phyloP scores from a whole-genome alignment of 2,329 filamentous ascomycete species.

The Diaporthe citriasiana region DNA sequence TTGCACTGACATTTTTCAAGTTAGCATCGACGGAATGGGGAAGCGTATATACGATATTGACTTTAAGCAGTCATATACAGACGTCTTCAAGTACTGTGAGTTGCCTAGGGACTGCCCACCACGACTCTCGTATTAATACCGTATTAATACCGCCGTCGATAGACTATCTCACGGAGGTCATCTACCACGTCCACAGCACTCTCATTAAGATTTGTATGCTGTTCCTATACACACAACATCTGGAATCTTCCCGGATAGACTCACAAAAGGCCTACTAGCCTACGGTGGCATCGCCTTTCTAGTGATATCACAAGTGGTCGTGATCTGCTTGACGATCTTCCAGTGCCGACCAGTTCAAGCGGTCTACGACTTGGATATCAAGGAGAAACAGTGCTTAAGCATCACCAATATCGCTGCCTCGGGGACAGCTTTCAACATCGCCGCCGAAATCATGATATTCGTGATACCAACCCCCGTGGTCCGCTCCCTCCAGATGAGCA shows the following conservation, averaged over 20 bases:
- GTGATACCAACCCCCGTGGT: constrained; percentile 16
- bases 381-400: constrained; percentile 2
- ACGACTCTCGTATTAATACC: neutral
- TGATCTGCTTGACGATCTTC: constrained; percentile 20
- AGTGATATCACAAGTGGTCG: constrained; percentile 21
- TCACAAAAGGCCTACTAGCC: constrained; percentile 7
- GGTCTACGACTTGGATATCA: constrained; percentile 6
- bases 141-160: neutral
- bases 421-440: constrained; percentile 20
- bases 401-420: constrained; percentile 7
- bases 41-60: constrained; percentile 21
- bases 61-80: neutral
- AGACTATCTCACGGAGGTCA: constrained; percentile 23
- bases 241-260: constrained; percentile 9
- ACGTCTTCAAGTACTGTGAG: constrained; percentile 22
- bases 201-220: constrained; percentile 31
- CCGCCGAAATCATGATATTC: constrained; percentile 16
- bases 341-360: constrained; percentile 2
- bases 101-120: neutral
- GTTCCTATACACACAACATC: constrained; percentile 19
- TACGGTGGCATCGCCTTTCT: constrained; percentile 8
- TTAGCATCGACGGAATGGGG: constrained; percentile 2
- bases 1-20: neutral
- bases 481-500: constrained; percentile 16
- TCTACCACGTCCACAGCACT: constrained; percentile 21